Evolutionary conservation across 768 basidiomycete genomes (phyloP).

Genomic region (Gymnopilus dilepis): DNA sequence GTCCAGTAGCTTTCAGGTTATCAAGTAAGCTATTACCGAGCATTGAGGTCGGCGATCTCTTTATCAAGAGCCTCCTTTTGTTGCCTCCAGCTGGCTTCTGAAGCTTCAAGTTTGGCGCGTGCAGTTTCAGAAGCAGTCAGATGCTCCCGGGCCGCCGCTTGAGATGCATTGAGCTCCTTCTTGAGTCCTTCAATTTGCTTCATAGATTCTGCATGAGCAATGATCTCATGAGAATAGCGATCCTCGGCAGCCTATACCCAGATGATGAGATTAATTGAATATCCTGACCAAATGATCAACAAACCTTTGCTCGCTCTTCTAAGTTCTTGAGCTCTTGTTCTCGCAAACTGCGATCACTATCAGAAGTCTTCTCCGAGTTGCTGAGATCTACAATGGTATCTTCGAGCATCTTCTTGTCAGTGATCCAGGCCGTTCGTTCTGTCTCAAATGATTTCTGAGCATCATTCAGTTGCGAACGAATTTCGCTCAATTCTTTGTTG

Average conservation of each 20-base stretch:
- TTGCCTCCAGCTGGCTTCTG: slow-evolving; percentile 80
- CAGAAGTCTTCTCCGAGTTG: slow-evolving; percentile 70
- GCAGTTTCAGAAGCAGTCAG: slow-evolving; percentile 74
- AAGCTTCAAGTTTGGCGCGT: slow-evolving; percentile 68
- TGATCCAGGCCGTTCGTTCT: slow-evolving; percentile 72
- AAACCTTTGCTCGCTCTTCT: slow-evolving; percentile 73
- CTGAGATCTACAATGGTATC: slow-evolving; percentile 83
- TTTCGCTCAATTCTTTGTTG: slow-evolving; percentile 57
- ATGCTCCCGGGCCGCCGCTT: slow-evolving; percentile 61
- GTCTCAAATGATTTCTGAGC: slow-evolving; percentile 69
- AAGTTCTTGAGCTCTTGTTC: slow-evolving; percentile 70
- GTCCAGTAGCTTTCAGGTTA: neutral
- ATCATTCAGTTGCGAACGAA: slow-evolving; percentile 56
- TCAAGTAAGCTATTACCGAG: slow-evolving; percentile 53
- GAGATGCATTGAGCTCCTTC: slow-evolving; percentile 59
- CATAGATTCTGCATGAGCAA: slow-evolving; percentile 86
- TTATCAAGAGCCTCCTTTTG: slow-evolving; percentile 81
- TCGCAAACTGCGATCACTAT: slow-evolving; percentile 64
- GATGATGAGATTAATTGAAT: neutral
- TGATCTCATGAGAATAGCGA: slow-evolving; percentile 79
- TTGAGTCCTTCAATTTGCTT: slow-evolving; percentile 70
- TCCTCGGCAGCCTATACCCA: slow-evolving; percentile 70
- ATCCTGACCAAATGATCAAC: slow-evolving; percentile 15
- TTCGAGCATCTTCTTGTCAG: slow-evolving; percentile 83
- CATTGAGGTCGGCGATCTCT: slow-evolving; percentile 73